Percentiles rank a stretch among this genome's conserved stretches.
Evolutionary conservation across 1,284 basidiomycete species (phyloP).

Genomic region (Psilocybe mexicana): DNA sequence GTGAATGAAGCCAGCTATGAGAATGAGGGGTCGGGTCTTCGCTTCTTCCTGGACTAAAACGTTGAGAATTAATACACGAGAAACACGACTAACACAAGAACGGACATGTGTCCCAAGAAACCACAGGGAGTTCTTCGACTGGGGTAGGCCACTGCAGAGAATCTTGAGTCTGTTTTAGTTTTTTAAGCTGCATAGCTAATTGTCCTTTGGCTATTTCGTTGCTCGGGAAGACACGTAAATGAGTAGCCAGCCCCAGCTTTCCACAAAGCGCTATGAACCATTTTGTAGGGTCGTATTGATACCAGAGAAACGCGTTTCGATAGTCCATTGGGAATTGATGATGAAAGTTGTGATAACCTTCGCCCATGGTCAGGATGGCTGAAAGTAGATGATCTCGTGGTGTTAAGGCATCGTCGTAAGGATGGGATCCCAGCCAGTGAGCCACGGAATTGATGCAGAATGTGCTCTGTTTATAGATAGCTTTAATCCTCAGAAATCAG

Average conservation of each 20-base stretch:
- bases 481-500: slow-evolving; percentile 5
- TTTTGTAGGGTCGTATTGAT: slow-evolving; percentile 57
- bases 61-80: slow-evolving; percentile 5
- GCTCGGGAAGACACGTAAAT: slow-evolving; percentile 82
- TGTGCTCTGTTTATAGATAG: slow-evolving; percentile 56
- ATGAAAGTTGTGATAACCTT: slow-evolving; percentile 94
- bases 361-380: slow-evolving; percentile 85
- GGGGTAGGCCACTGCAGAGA: slow-evolving; percentile 69
- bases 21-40: slow-evolving; percentile 62
- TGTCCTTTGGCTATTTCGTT: slow-evolving; percentile 86
- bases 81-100: slow-evolving; percentile 16
- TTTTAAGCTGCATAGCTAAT: slow-evolving; percentile 82
- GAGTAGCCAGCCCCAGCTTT: slow-evolving; percentile 68
- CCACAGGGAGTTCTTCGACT: slow-evolving; percentile 69
- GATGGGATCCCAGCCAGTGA: slow-evolving; percentile 82
- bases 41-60: slow-evolving; percentile 66
- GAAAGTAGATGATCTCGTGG: slow-evolving; percentile 86
- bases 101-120: slow-evolving; percentile 82
- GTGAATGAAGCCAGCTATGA: slow-evolving; percentile 87
- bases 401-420: slow-evolving; percentile 84
- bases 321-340: slow-evolving; percentile 89
- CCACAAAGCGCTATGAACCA: slow-evolving; percentile 80
- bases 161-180: slow-evolving; percentile 66
- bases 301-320: slow-evolving; percentile 72
- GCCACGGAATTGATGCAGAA: slow-evolving; percentile 93